Evolutionary conservation across 805 yeast genomes (phyloP).

Genomic region (Clavispora fructus): DNA sequence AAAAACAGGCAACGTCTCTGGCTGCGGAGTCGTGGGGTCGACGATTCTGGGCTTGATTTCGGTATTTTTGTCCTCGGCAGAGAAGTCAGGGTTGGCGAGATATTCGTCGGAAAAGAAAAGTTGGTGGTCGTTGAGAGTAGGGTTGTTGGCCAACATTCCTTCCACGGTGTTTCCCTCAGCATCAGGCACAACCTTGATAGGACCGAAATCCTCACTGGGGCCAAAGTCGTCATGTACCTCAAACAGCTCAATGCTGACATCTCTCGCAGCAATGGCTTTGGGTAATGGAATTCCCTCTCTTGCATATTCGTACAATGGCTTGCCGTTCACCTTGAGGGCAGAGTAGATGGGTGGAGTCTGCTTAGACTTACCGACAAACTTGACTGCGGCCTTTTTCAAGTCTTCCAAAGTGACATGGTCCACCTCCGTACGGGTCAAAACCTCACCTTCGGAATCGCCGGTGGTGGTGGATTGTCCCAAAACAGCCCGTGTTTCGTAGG

Average conservation of each 20-base stretch:
- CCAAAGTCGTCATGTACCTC: conserved; percentile 51
- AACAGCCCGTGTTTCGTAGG: conserved; percentile 78
- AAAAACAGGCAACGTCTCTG: conserved; percentile 58
- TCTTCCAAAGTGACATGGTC: conserved; percentile 53
- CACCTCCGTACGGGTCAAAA: conserved; percentile 53
- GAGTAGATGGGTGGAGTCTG: conserved; percentile 96
- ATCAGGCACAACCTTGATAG: conserved; percentile 39
- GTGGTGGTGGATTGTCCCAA: conserved; percentile 91
- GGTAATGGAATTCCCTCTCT: conserved; percentile 84
- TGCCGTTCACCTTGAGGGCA: conserved; percentile 92
- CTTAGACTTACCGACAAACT: conserved; percentile 72
- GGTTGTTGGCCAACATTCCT: conserved; percentile 40
- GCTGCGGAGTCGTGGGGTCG: conserved; percentile 33
- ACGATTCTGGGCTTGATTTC: conserved; percentile 34
- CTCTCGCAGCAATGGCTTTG: conserved; percentile 69
- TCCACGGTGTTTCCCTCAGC: conserved; percentile 45
- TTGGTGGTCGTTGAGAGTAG: conserved; percentile 60
- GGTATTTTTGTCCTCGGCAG: conserved; percentile 33
- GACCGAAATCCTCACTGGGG: conserved; percentile 50
- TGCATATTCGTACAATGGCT: conserved; percentile 91
- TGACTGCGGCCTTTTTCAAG: conserved; percentile 45
- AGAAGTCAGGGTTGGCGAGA: conserved; percentile 29
- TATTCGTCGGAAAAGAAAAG: conserved; percentile 56
- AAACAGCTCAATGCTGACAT: conserved; percentile 55
- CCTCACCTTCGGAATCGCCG: conserved; percentile 87